Conservation (phyloP, 768 basidiomycete genomes). For the Boletus sp. region DNA sequence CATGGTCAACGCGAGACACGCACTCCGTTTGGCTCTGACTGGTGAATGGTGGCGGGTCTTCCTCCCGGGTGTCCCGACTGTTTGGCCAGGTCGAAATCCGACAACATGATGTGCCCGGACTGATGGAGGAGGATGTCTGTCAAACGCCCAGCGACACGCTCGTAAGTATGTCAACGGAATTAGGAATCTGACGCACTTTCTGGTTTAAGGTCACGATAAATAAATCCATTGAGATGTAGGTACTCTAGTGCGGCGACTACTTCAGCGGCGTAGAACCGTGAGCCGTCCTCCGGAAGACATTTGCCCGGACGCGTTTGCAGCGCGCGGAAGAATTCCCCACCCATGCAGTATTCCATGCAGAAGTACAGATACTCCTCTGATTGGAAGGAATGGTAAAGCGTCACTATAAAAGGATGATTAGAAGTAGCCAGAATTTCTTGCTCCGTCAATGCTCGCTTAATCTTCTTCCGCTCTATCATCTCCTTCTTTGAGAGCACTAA, state of each 20-base stretch:
- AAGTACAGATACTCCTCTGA: conserved; percentile 97
- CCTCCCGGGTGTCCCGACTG: conserved; percentile 85
- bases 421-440: conserved; percentile 98
- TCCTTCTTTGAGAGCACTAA: conserved; percentile 97
- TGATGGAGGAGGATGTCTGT: conserved; percentile 96
- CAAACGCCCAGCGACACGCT: not conserved
- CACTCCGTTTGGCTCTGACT: conserved; percentile 86
- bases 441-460: conserved; percentile 96
- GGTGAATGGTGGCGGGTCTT: conserved; percentile 82
- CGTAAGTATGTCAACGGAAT: conserved; percentile 7
- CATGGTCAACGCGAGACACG: conserved; percentile 26
- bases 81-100: conserved; percentile 98
- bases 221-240: conserved; percentile 98
- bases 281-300: conserved; percentile 91
- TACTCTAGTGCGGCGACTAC: conserved; percentile 98
- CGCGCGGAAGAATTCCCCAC: conserved; percentile 98
- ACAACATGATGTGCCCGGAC: conserved; percentile 98
- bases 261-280: conserved; percentile 97
- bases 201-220: conserved; percentile 98
- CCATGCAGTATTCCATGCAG: conserved; percentile 99
- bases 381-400: conserved; percentile 98
- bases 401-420: conserved; percentile 99
- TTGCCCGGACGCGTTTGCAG: conserved; percentile 95
- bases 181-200: conserved; percentile 71
- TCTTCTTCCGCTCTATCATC: conserved; percentile 99